Percentiles rank a stretch among this genome's conserved stretches.
These are phyloP conservation scores for Fusarium nurragi DNA, from an alignment of 2,329 filamentous ascomycete species.

Conservation along the genomic window DNA sequence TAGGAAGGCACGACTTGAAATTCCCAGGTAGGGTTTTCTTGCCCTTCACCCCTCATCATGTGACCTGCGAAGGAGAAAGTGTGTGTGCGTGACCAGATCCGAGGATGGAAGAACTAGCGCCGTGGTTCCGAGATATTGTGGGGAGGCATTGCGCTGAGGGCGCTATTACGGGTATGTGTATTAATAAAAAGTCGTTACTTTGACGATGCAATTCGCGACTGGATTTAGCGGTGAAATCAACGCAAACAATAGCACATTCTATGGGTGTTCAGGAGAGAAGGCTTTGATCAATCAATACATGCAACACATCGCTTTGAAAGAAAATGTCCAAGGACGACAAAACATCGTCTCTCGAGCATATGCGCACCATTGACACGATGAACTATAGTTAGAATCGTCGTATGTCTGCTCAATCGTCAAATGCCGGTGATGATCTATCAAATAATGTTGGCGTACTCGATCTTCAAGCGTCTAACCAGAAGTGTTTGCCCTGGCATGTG, in stretches of 20 bases:
- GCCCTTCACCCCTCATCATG: constrained; percentile 45
- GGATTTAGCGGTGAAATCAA: too few relatives aligned
- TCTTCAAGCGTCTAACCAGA: constrained; percentile 18
- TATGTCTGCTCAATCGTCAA: neutral
- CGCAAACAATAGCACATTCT: too few relatives aligned
- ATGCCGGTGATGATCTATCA: neutral
- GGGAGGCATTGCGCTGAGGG: too few relatives aligned
- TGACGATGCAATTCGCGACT: too few relatives aligned
- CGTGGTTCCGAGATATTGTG: constrained; percentile 15
- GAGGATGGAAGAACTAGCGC: constrained; percentile 11
- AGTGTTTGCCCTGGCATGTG: constrained; percentile 14
- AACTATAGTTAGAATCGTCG: neutral
- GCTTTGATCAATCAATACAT: neutral
- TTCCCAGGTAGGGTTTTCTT: constrained; percentile 57
- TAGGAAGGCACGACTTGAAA: too few relatives aligned
- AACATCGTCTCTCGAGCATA: too few relatives aligned
- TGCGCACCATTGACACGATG: neutral
- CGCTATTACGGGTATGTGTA: too few relatives aligned
- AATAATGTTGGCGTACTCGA: constrained; percentile 1
- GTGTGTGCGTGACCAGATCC: too few relatives aligned
- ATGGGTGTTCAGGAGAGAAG: too few relatives aligned
- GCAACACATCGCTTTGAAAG: neutral
- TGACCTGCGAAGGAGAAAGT: neutral
- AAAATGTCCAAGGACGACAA: too few relatives aligned
- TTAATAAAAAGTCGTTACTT: too few relatives aligned